Conservation (phyloP, 805 yeast genomes). For the Candida railenensis region DNA sequence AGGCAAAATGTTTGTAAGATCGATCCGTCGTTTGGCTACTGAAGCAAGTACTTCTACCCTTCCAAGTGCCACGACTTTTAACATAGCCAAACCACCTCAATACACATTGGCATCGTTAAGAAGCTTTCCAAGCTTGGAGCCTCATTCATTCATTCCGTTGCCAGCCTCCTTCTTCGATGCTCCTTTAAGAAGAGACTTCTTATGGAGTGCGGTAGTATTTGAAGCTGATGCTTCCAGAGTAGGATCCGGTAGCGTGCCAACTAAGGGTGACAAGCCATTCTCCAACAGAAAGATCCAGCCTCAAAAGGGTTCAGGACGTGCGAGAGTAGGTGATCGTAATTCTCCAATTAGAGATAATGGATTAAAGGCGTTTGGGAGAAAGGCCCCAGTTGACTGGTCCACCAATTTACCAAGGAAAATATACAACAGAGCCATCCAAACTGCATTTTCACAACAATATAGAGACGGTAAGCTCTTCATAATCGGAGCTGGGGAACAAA, state of each 20-base stretch:
- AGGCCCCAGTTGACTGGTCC: conserved; percentile 86
- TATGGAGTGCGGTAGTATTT: conserved; percentile 92
- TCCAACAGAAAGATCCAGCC: conserved; percentile 79
- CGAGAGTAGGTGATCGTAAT: conserved; percentile 94
- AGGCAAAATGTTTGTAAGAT: conserved; percentile 21
- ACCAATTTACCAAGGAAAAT: conserved; percentile 73
- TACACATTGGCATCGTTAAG: conserved; percentile 77
- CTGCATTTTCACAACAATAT: conserved; percentile 81
- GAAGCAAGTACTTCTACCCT: conserved; percentile 12
- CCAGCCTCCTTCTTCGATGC: conserved; percentile 66
- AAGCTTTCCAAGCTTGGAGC: conserved; percentile 88
- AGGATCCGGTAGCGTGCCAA: conserved; percentile 83
- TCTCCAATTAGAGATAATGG: conserved; percentile 91
- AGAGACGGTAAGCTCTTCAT: conserved; percentile 70
- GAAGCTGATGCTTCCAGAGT: conserved; percentile 90
- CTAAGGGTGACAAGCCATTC: conserved; percentile 82
- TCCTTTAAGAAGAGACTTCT: conserved; percentile 84
- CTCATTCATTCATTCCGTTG: conserved; percentile 72
- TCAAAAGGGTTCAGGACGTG: conserved; percentile 94
- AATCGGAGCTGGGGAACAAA: conserved; percentile 56
- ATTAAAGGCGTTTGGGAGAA: conserved; percentile 84
- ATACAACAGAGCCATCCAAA: conserved; percentile 73
- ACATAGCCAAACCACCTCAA: conserved; percentile 51
- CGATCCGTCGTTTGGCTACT: conserved; percentile 32
- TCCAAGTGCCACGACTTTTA: conserved; percentile 12